Evolutionary conservation across 2,329 filamentous ascomycete species (phyloP).

Genomic region (Colletotrichum plurivorum): DNA sequence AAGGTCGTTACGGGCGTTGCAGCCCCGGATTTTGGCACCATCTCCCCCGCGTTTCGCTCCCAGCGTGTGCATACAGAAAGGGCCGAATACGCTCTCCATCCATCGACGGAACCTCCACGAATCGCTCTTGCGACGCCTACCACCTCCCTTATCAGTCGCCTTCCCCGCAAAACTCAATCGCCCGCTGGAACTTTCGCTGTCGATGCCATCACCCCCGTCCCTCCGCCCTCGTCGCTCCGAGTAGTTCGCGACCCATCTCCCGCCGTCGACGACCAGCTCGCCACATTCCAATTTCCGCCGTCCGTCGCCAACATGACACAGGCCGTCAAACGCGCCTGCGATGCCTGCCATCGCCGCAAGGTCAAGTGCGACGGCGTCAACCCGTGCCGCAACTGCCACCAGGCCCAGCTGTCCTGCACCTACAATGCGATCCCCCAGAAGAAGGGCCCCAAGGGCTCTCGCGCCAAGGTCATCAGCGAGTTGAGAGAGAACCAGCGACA

Average conservation of each 20-base stretch:
- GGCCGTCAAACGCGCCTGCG: constrained; percentile 75
- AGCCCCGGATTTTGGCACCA: constrained; percentile 41
- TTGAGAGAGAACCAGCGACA: constrained; percentile 78
- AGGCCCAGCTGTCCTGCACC: constrained; percentile 77
- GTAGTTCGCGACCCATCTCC: background rate
- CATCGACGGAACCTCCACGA: constrained; percentile 30
- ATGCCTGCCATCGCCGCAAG: constrained; percentile 81
- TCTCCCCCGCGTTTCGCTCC: constrained; percentile 39
- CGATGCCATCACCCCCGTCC: constrained; percentile 27
- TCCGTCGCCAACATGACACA: constrained; percentile 57
- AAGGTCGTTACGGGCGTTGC: constrained; percentile 36
- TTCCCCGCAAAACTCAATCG: constrained; percentile 41
- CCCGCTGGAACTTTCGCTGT: constrained; percentile 17
- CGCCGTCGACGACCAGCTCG: constrained; percentile 4
- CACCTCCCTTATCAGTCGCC: constrained; percentile 29
- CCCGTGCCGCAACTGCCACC: constrained; percentile 79
- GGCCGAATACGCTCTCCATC: constrained; percentile 41
- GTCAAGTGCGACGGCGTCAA: constrained; percentile 81
- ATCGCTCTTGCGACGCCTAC: constrained; percentile 3
- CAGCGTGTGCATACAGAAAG: constrained; percentile 39
- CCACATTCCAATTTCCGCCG: constrained; percentile 26
- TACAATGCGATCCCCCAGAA: constrained; percentile 84
- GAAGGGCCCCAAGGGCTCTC: constrained; percentile 81
- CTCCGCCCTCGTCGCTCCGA: constrained; percentile 14
- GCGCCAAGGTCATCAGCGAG: constrained; percentile 83